These are phyloP conservation scores for Alternaria arbusti DNA, from an alignment of 2,329 filamentous ascomycete genomes.

Conservation along the genomic window DNA sequence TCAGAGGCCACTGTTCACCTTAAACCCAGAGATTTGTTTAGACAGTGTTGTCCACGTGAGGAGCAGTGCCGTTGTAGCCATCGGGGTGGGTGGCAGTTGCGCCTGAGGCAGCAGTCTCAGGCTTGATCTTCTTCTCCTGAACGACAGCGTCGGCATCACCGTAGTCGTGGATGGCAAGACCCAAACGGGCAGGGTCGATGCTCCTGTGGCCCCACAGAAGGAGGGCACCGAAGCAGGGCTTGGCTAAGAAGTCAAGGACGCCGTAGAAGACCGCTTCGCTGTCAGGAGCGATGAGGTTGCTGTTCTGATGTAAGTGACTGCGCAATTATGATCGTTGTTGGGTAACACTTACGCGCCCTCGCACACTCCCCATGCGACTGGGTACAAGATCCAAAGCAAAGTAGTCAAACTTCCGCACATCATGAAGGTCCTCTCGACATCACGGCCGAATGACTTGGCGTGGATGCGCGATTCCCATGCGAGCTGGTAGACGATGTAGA, in stretches of 20 bases:
- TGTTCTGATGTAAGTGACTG: conserved; percentile 42
- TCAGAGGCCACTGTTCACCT: not conserved
- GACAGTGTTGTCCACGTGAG: conserved; percentile 1
- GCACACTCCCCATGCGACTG: conserved; percentile 64
- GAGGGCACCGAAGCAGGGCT: conserved; percentile 67
- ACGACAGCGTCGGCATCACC: conserved; percentile 46
- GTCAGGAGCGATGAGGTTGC: conserved; percentile 70
- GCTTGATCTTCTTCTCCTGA: conserved; percentile 32
- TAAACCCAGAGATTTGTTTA: not conserved
- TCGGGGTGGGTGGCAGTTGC: not conserved
- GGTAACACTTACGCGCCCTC: conserved; percentile 52
- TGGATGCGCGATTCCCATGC: conserved; percentile 63
- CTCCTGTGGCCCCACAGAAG: conserved; percentile 68
- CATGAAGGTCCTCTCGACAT: conserved; percentile 62
- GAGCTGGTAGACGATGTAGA: conserved; percentile 67
- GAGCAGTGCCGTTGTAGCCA: not conserved
- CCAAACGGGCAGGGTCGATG: conserved; percentile 64
- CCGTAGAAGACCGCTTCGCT: conserved; percentile 73
- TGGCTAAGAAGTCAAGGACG: conserved; percentile 68
- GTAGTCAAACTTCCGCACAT: conserved; percentile 65
- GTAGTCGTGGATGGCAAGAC: conserved; percentile 59
- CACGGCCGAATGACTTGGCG: conserved; percentile 60
- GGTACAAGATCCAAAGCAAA: conserved; percentile 69
- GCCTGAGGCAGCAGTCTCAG: not conserved
- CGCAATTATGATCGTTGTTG: too few relatives aligned